Base-by-base conservation (phyloP, 768 basidiomycete species). In the Coprinopsis marcescibilis region DNA sequence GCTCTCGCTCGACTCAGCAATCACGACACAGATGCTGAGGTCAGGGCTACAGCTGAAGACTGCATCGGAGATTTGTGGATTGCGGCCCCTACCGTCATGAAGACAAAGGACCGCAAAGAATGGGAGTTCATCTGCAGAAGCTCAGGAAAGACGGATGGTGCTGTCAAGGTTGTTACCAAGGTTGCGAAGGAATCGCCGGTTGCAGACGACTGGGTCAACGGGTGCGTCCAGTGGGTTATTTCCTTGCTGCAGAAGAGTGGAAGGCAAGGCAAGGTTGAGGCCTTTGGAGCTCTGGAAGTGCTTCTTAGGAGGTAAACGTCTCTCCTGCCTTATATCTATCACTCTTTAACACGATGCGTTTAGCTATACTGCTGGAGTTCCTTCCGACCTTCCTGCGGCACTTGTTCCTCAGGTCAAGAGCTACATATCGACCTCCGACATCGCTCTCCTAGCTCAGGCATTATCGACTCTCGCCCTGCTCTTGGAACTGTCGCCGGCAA, bases 1-100 rank as follows among this genome's bases (percentile, higher is more conserved):
- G 83, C 89, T 8, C 68, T 87, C 3, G 61, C 68, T 17, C 75
- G 90, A 43, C 66, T 99, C 29, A 76, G 70, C 41, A 84, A 77
- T 37, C 81, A 87, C 50, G 88, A 94, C 54, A 94, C 94, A 1
- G 95, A 98, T 61, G 82, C 87, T 3, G 94, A 96, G 52, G 90
- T 98, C 17, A 79, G 92, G 29, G 73, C 76, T 20, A 80, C 77
- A 52, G 92, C 92, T 0, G 85, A 97, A 55, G 81, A 85, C 25
- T 81, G 80, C 40, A 75, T 95, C 35, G 93, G 85, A 1, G 85
- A 92, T 59, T 67, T 98, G 7, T 90, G 96, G 83, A 76, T 90
- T 42, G 84, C 82, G 54, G 90, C 92, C 1, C 83, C 86, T 1
- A 89, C 92, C 38, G 64, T 80, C 12, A 72, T 89, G 27, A 74